Evolutionary conservation across 1,284 basidiomycete species (phyloP).

Genomic region (Apiotrichum sp.): DNA sequence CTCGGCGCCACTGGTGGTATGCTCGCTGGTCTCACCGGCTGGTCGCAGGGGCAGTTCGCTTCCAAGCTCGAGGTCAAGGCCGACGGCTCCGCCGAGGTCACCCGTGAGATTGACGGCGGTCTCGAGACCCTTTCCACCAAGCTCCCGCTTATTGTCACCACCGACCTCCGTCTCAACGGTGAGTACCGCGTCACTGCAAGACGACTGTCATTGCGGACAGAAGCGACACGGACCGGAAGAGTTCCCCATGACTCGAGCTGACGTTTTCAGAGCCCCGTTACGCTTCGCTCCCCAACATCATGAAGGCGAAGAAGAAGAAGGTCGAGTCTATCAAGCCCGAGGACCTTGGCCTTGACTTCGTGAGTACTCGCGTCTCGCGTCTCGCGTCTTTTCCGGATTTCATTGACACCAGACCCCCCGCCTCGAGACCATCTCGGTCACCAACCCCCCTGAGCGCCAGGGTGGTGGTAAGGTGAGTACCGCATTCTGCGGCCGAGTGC

Average conservation of each 20-base stretch:
- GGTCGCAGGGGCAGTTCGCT: constrained; percentile 93
- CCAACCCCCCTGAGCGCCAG: constrained; percentile 82
- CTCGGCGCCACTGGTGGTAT: constrained; percentile 96
- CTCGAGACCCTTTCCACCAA: constrained; percentile 73
- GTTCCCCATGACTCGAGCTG: not conserved
- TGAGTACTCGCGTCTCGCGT: constrained; percentile 16
- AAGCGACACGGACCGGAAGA: not conserved
- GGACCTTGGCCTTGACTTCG: constrained; percentile 62
- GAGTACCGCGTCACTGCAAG: no score
- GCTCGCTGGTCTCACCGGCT: constrained; percentile 86
- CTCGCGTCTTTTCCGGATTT: constrained; percentile 2
- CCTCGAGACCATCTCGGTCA: constrained; percentile 83
- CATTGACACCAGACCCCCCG: constrained; percentile 52
- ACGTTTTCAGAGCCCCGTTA: constrained; percentile 78
- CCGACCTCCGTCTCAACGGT: constrained; percentile 69
- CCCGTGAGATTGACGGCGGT: constrained; percentile 92
- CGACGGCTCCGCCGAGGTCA: constrained; percentile 65
- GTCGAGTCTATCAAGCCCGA: constrained; percentile 74
- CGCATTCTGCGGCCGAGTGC: no score
- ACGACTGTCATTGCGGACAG: no score
- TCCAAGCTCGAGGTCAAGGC: constrained; percentile 78
- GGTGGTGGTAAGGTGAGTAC: constrained; percentile 84
- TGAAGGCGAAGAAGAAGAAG: constrained; percentile 99
- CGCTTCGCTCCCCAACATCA: constrained; percentile 89
- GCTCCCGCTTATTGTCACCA: constrained; percentile 84